phyloP scores from a whole-genome alignment of 441 rosid genomes.

The Adansonia rubrostipa region DNA sequence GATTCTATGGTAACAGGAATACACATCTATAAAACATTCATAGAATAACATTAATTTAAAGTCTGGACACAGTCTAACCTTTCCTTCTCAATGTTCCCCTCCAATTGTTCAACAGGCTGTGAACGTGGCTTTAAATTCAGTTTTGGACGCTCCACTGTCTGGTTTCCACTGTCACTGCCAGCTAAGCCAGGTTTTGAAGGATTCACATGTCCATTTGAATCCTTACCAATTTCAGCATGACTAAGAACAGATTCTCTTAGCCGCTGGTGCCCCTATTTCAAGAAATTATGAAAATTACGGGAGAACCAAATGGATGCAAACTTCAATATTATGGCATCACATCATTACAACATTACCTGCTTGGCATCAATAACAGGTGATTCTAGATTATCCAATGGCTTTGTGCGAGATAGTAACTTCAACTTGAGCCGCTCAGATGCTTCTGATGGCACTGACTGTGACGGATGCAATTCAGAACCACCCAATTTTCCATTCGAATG shows the following conservation, averaged over 20 bases:
- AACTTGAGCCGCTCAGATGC: slow-evolving; percentile 65
- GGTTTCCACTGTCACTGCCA: slow-evolving; percentile 52
- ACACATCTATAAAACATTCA: not conserved
- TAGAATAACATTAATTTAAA: not conserved
- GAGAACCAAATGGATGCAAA: slow-evolving; percentile 17
- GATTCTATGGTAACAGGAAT: not conserved
- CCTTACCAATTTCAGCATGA: slow-evolving; percentile 43
- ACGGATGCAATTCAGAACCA: slow-evolving; percentile 45
- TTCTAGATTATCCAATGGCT: slow-evolving; percentile 60
- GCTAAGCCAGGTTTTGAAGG: slow-evolving; percentile 45
- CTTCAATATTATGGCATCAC: not conserved
- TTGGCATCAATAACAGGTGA: slow-evolving; percentile 45
- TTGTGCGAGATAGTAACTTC: slow-evolving; percentile 66
- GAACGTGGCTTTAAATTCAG: slow-evolving; percentile 67
- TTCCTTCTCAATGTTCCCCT: slow-evolving; percentile 54
- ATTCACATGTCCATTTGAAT: slow-evolving; percentile 39
- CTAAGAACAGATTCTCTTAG: slow-evolving; percentile 32
- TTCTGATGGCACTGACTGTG: slow-evolving; percentile 39
- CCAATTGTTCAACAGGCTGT: slow-evolving; percentile 55
- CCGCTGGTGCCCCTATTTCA: slow-evolving; percentile 41
- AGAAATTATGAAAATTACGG: slow-evolving; percentile 27
- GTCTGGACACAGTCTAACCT: slow-evolving; percentile 46
- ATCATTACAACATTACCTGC: slow-evolving; percentile 39
- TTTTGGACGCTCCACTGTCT: slow-evolving; percentile 59
- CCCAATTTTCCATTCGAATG: slow-evolving; percentile 43